Conservation (phyloP, 2,329 filamentous ascomycete genomes). For the Aureobasidium sp. region DNA sequence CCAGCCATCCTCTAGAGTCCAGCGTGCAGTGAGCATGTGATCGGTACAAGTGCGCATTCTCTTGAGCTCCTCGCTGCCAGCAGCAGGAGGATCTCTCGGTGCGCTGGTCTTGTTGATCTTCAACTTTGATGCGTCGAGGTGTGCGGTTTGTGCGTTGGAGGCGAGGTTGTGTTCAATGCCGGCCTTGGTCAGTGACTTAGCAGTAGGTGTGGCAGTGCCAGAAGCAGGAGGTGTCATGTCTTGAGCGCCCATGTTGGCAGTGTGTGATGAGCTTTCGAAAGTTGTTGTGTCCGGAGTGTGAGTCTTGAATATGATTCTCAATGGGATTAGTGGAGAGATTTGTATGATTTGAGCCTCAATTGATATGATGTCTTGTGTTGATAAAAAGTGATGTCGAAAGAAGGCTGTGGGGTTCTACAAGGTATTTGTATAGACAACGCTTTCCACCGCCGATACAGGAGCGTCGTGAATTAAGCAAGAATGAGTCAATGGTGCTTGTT, state of each 20-base stretch:
- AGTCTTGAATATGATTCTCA: no score
- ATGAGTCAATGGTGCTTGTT: slow-evolving; percentile 17
- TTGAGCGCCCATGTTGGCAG: slow-evolving; percentile 33
- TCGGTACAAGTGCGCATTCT: slow-evolving; percentile 69
- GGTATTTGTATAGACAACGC: slow-evolving; percentile 16
- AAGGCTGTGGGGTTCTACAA: slow-evolving; percentile 9
- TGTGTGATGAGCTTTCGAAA: neutral
- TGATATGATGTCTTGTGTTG: neutral
- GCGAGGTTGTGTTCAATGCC: slow-evolving; percentile 40
- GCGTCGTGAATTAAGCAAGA: neutral
- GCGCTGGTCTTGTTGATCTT: slow-evolving; percentile 43
- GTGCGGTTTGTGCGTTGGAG: slow-evolving; percentile 38
- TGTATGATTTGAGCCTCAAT: neutral
- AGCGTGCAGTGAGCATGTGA: slow-evolving; percentile 85
- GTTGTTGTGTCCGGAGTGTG: neutral
- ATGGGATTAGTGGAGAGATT: no score
- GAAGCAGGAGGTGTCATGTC: slow-evolving; percentile 38
- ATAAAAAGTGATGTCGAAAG: slow-evolving; percentile 1
- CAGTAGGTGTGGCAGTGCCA: slow-evolving; percentile 37
- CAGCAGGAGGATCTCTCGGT: slow-evolving; percentile 46
- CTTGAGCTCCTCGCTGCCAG: slow-evolving; percentile 43
- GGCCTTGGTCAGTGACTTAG: slow-evolving; percentile 38
- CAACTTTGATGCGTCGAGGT: slow-evolving; percentile 49
- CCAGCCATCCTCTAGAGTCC: slow-evolving; percentile 76
- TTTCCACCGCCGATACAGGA: slow-evolving; percentile 14